Conservation (phyloP, 2,329 filamentous ascomycete genomes). For the Fusarium chuoi region DNA sequence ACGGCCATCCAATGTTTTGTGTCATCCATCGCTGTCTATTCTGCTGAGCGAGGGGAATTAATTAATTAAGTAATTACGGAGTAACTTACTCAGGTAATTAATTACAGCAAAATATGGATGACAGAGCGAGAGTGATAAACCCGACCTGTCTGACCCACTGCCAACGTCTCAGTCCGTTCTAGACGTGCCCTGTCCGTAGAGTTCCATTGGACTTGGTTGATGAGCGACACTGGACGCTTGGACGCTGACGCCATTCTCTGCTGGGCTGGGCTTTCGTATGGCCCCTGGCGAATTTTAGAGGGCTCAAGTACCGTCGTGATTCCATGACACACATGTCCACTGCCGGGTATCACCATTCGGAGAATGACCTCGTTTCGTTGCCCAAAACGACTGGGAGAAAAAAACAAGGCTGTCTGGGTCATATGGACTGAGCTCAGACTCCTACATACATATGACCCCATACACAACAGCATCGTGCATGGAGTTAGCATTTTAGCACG, state of each 20-base stretch:
- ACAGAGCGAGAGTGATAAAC: neutral
- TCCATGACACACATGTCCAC: constrained; percentile 9
- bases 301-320: constrained; percentile 30
- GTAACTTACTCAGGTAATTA: neutral
- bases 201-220: constrained; percentile 11
- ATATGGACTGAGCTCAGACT: constrained; percentile 3
- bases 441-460: constrained; percentile 12
- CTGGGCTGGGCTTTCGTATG: constrained; percentile 27
- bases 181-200: constrained; percentile 18
- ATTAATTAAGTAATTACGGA: neutral
- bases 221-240: constrained; percentile 24
- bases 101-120: neutral
- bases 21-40: neutral
- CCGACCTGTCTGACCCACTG: constrained; percentile 39
- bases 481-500: constrained; percentile 3
- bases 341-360: constrained; percentile 16
- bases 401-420: neutral
- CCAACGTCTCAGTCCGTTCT: constrained; percentile 28
- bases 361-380: constrained; percentile 4
- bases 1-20: constrained; percentile 15
- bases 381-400: neutral
- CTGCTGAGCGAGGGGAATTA: neutral
- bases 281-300: constrained; percentile 15
- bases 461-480: constrained; percentile 9
- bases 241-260: constrained; percentile 40